phyloP scores from a whole-genome alignment of 2,329 filamentous ascomycete genomes.

The Beauveria pseudobassiana region DNA sequence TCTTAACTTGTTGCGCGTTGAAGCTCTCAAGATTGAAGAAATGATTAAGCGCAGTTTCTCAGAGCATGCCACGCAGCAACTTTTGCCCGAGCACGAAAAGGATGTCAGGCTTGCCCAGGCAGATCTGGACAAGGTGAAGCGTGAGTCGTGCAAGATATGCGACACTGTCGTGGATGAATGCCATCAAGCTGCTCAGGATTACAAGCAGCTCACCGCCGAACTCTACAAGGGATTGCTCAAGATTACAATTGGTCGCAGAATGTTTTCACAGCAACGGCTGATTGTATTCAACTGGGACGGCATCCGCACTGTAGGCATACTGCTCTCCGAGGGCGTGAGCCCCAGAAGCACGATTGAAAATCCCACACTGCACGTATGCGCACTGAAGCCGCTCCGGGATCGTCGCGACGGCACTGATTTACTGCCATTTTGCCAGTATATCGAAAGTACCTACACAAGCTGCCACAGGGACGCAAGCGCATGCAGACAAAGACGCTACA shows the following conservation, averaged over 20 bases:
- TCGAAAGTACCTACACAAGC: slow-evolving; percentile 55
- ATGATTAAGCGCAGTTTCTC: slow-evolving; percentile 99
- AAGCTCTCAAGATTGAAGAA: slow-evolving; percentile 96
- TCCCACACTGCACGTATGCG: slow-evolving; percentile 69
- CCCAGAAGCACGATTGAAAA: slow-evolving; percentile 47
- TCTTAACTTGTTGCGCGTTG: slow-evolving; percentile 85
- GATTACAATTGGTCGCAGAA: slow-evolving; percentile 75
- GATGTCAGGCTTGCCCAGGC: slow-evolving; percentile 87
- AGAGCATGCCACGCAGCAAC: slow-evolving; percentile 90
- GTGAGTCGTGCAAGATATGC: slow-evolving; percentile 75
- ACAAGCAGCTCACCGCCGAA: slow-evolving; percentile 69
- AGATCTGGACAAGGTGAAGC: slow-evolving; percentile 81
- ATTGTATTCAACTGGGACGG: slow-evolving; percentile 83
- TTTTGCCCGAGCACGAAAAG: slow-evolving; percentile 92
- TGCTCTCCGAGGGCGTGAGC: slow-evolving; percentile 68
- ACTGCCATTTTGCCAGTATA: slow-evolving; percentile 74
- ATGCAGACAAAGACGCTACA: slow-evolving; percentile 61
- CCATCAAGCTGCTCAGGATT: slow-evolving; percentile 75
- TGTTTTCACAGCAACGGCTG: slow-evolving; percentile 69
- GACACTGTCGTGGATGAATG: slow-evolving; percentile 72
- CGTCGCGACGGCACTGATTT: slow-evolving; percentile 75
- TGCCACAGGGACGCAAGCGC: slow-evolving; percentile 60
- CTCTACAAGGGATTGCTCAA: slow-evolving; percentile 67
- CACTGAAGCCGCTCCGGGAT: slow-evolving; percentile 61
- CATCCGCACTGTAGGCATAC: slow-evolving; percentile 71